Evolutionary conservation across 176 grass and related monocot genomes (phyloP).

Genomic region (Themeda triandra): DNA sequence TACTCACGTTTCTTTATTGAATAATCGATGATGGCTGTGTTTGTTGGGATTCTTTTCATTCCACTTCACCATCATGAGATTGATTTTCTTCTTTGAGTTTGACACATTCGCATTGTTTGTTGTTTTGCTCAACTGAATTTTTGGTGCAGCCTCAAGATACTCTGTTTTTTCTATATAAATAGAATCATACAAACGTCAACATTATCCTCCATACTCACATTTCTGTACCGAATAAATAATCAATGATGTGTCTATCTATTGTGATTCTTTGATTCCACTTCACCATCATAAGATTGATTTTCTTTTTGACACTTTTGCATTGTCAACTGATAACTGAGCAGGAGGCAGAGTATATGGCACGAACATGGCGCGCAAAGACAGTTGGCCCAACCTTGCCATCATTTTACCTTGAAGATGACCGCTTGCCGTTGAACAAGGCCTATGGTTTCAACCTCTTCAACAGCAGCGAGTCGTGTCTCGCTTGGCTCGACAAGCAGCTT

Average conservation of each 20-base stretch:
- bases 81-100: not conserved
- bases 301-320: too few relatives aligned
- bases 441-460: conserved; percentile 38
- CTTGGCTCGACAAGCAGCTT: conserved; percentile 28
- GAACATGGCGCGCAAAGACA: conserved; percentile 23
- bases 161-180: too few relatives aligned
- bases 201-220: too few relatives aligned
- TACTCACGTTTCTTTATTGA: not conserved
- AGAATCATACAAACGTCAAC: too few relatives aligned
- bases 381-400: conserved; percentile 41
- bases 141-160: too few relatives aligned
- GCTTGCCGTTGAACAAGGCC: conserved; percentile 8
- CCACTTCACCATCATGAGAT: not conserved
- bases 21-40: not conserved
- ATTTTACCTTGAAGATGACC: conserved; percentile 14
- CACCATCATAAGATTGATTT: too few relatives aligned
- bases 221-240: too few relatives aligned
- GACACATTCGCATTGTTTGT: too few relatives aligned
- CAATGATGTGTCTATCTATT: too few relatives aligned
- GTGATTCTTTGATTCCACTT: too few relatives aligned
- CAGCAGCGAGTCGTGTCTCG: not conserved
- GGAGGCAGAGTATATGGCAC: conserved; percentile 26
- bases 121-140: too few relatives aligned
- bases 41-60: not conserved
- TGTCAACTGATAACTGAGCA: not conserved